These are phyloP conservation scores for Exophiala xenobiotica DNA, from an alignment of 2,329 filamentous ascomycete species.

Conservation along the genomic window DNA sequence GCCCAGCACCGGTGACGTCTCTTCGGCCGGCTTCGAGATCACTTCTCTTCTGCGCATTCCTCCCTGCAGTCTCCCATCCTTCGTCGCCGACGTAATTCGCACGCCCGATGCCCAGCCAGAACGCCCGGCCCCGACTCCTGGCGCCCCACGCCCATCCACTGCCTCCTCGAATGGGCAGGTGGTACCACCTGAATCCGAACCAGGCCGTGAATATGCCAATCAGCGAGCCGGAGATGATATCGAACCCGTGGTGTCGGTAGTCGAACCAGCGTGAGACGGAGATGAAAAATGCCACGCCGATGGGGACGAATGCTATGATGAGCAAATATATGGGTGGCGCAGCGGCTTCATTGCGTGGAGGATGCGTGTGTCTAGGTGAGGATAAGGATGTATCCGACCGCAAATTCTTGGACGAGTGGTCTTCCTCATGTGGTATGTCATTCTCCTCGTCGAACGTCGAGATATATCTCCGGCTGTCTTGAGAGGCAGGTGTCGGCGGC, in stretches of 20 bases:
- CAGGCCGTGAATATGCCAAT: conserved; percentile 71
- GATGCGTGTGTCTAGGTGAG: conserved; percentile 31
- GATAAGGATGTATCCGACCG: conserved; percentile 6
- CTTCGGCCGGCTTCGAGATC: not conserved
- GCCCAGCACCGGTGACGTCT: conserved; percentile 7
- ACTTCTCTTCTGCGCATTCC: too few relatives aligned
- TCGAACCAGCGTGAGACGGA: conserved; percentile 83
- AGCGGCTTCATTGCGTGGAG: conserved; percentile 70
- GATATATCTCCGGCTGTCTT: conserved; percentile 8
- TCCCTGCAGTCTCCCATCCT: conserved; percentile 41
- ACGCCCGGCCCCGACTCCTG: conserved; percentile 69
- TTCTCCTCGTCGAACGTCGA: conserved; percentile 23
- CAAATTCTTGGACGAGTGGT: not conserved
- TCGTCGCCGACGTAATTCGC: conserved; percentile 49
- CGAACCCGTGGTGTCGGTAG: conserved; percentile 88
- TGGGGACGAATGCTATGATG: conserved; percentile 64
- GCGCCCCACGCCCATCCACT: conserved; percentile 90
- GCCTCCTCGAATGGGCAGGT: conserved; percentile 73
- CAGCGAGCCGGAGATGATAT: conserved; percentile 79
- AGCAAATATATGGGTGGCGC: conserved; percentile 81
- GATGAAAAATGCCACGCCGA: conserved; percentile 75
- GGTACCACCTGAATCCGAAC: conserved; percentile 81
- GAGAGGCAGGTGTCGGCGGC: conserved; percentile 29
- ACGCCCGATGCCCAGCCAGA: conserved; percentile 64
- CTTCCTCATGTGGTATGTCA: not conserved